Evolutionary conservation across 495 filamentous ascomycete species (phyloP).

Genomic region (Bathelium albidoporum): DNA sequence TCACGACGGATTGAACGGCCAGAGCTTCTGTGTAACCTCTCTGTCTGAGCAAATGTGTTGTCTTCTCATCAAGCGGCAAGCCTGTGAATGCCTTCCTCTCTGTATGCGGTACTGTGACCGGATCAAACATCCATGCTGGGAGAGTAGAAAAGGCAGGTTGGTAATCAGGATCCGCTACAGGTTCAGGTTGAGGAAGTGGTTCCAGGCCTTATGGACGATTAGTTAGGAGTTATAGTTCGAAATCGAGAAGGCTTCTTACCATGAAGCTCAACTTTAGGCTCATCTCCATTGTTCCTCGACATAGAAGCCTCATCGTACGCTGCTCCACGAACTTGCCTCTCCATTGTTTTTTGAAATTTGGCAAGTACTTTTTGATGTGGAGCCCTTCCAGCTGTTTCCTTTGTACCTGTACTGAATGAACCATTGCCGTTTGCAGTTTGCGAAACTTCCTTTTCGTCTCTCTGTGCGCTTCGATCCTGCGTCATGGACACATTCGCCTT

Average conservation of each 20-base stretch:
- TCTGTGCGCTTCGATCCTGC: neutral
- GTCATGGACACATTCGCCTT: neutral
- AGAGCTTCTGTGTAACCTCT: constrained; percentile 67
- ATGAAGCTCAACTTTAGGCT: constrained; percentile 42
- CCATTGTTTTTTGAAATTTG: constrained; percentile 30
- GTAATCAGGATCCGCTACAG: constrained; percentile 42
- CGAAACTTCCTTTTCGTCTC: no score
- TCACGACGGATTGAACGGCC: constrained; percentile 70
- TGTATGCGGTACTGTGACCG: constrained; percentile 51
- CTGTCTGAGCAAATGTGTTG: constrained; percentile 50
- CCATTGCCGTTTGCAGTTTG: no score
- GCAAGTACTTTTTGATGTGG: constrained; percentile 28
- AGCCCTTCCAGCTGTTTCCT: constrained; percentile 11
- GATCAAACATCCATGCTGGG: constrained; percentile 66
- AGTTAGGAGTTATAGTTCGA: neutral
- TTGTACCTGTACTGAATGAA: no score
- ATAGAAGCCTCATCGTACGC: constrained; percentile 7
- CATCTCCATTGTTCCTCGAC: constrained; percentile 21
- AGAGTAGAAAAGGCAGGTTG: constrained; percentile 45
- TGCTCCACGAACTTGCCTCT: neutral
- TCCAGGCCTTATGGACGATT: constrained; percentile 38
- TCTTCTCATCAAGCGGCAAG: constrained; percentile 45
- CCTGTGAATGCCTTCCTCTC: constrained; percentile 50
- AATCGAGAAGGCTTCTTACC: constrained; percentile 26
- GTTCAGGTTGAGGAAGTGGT: constrained; percentile 67